A percentile compares a stretch with the other conserved stretches of the same genome.
Conservation (phyloP, 1,284 basidiomycete genomes). For the Rhodotorula glutinis region DNA sequence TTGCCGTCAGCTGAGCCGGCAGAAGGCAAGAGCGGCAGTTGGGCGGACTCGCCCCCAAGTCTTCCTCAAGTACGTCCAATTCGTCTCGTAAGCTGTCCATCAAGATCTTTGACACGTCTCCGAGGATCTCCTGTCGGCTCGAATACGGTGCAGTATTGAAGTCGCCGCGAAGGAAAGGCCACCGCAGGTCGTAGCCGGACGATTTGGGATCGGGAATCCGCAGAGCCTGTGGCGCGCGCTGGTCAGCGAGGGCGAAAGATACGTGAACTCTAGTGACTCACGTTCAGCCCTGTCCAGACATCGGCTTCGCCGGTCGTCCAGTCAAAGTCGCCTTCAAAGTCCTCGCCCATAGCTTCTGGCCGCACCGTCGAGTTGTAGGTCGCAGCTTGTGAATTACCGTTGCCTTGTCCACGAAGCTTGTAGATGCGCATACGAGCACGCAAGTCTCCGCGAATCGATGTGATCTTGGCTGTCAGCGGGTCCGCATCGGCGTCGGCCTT, state of each 20-base stretch:
- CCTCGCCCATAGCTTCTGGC: conserved; percentile 77
- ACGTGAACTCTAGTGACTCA: conserved; percentile 41
- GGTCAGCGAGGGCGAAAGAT: neutral
- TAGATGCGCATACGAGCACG: conserved; percentile 82
- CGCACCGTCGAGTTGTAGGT: conserved; percentile 53
- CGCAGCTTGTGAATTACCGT: conserved; percentile 68
- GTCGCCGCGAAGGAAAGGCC: conserved; percentile 70
- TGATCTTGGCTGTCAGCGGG: conserved; percentile 55
- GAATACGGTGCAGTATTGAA: conserved; percentile 78
- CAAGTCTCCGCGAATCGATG: conserved; percentile 68
- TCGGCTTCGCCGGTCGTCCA: conserved; percentile 62
- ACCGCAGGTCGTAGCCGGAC: conserved; percentile 66
- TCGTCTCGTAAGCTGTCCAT: conserved; percentile 60
- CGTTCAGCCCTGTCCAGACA: conserved; percentile 68
- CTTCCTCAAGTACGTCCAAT: conserved; percentile 58
- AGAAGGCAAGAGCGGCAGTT: neutral
- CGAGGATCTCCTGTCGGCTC: conserved; percentile 64
- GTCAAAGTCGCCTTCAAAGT: conserved; percentile 66
- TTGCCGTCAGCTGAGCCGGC: neutral
- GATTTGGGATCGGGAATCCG: conserved; percentile 64
- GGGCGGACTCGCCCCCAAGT: conserved; percentile 59
- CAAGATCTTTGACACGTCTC: conserved; percentile 73
- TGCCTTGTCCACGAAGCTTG: conserved; percentile 73
- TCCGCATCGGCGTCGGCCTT: neutral
- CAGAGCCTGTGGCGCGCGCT: conserved; percentile 58